These are phyloP conservation scores for Hyaloscypha hepaticicola DNA, from an alignment of 495 filamentous ascomycete species.

Conservation along the genomic window DNA sequence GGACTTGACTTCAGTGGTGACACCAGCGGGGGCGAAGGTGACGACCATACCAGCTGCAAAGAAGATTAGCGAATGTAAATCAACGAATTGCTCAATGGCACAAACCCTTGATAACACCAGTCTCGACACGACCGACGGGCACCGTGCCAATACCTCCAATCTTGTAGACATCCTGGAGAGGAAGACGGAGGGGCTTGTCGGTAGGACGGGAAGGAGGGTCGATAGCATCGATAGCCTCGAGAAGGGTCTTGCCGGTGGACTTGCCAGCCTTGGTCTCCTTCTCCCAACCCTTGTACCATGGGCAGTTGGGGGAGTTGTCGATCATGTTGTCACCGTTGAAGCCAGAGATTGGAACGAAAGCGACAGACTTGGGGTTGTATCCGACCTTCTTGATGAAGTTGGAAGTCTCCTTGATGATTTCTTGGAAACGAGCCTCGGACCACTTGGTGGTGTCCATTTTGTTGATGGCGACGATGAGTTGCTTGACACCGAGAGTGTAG, in stretches of 20 bases:
- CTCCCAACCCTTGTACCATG: constrained; percentile 99
- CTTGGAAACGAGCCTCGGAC: constrained; percentile 92
- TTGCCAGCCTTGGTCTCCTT: constrained; percentile 97
- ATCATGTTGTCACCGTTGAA: constrained; percentile 99
- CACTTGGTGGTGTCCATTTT: constrained; percentile 99
- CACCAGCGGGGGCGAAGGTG: constrained; percentile 92
- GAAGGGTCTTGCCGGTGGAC: constrained; percentile 91
- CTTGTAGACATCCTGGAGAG: constrained; percentile 99
- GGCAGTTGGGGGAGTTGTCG: constrained; percentile 85
- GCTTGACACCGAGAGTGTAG: constrained; percentile 99
- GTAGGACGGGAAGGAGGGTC: constrained; percentile 90
- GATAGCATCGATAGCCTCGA: constrained; percentile 98
- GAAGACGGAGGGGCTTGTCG: constrained; percentile 98
- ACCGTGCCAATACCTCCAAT: constrained; percentile 99
- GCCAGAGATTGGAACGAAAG: constrained; percentile 99
- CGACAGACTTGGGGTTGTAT: constrained; percentile 97
- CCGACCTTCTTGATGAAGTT: constrained; percentile 99
- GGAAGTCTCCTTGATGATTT: constrained; percentile 99
- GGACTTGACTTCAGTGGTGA: constrained; percentile 99
- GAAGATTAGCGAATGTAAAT: too few species aligned
- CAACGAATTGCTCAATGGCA: too few species aligned
- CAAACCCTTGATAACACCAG: constrained; percentile 85
- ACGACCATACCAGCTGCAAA: constrained; percentile 85
- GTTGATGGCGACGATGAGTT: constrained; percentile 99
- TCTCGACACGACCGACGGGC: constrained; percentile 99